A percentile compares a stretch with the other conserved stretches of the same genome.
Evolutionary conservation across 352 stramenopile species (phyloP).

Genomic region (Pythium rishiriense): DNA sequence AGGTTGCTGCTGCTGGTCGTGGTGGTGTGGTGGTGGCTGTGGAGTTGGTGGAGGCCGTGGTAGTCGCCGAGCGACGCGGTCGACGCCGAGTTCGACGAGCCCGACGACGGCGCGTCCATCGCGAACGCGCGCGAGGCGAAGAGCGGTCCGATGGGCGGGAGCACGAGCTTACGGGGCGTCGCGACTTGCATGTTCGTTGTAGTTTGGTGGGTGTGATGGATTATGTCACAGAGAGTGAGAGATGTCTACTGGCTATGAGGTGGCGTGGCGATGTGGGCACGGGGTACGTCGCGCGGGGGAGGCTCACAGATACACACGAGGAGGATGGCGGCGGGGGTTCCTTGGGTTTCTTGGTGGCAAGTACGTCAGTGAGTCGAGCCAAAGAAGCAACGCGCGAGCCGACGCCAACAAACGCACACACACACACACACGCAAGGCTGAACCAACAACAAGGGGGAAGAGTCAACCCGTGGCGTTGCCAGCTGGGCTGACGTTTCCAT

Average conservation of each 20-base stretch:
- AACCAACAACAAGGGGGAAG: conserved; percentile 19
- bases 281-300: background rate
- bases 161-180: conserved; percentile 41
- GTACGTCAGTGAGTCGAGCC: conserved; percentile 26
- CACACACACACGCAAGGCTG: background rate
- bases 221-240: no score
- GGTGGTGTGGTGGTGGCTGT: background rate
- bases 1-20: conserved; percentile 29
- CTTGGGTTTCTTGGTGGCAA: conserved; percentile 20
- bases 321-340: background rate
- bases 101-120: conserved; percentile 37
- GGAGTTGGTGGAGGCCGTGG: conserved; percentile 1
- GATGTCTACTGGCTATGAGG: no score
- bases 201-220: background rate
- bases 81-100: background rate
- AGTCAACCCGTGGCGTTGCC: conserved; percentile 22
- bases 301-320: background rate
- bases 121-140: conserved; percentile 34
- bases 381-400: conserved; percentile 6
- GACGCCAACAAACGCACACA: conserved; percentile 7
- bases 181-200: conserved; percentile 36
- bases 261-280: conserved; percentile 10
- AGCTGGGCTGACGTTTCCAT: conserved; percentile 31
- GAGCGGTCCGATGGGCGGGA: conserved; percentile 58
- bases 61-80: background rate